Base-by-base conservation (phyloP, 257 asterid genomes). In the Thymus mandschuricus region DNA sequence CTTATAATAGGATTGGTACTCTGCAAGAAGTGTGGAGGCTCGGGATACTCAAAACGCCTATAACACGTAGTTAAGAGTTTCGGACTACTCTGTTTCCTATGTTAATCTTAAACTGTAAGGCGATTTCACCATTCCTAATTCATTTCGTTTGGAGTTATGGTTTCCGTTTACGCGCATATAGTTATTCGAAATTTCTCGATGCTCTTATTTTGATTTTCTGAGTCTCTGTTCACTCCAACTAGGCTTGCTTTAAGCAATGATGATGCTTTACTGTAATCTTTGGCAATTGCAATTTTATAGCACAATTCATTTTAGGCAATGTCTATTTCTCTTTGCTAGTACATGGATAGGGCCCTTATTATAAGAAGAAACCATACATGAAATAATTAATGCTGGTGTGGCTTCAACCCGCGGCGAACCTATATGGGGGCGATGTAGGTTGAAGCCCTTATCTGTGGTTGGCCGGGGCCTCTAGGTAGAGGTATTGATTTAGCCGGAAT, bases 21-120 rank as follows among this genome's bases (percentile, higher is more conserved):
- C 40, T 93, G 97, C 94, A 93, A 93, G 90, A 93, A 84, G 71
- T 93, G 98, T 76, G 85, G 86, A 63, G 97, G 98, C 59, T 89
- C 98, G 52, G 98, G 98, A 72, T 93, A 93, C 79, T 87, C 98
- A 28, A 91, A 82, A 74, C 92, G 96, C 61, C 50, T 91, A 69
- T 91, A 73, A 81, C 72, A 56, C 54, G 3, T 61, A 60, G 27
- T 27, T 21, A 21, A 61, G 33, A 66, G 54, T 76, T 65, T 40
- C 54, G 33, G 69, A 54, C 54, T 35, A n/a, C 62, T 73, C 54
- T 30, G 31, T 56, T 73, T 52, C 30, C 33, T 30, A 11, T 73
- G 70, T 66, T 52, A 31, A 21, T 57, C 66, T 60, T 40, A 41
- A 57, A 52, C 21, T 80, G 76, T 75, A 59, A 70, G 76, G 73